A percentile compares a stretch with the other conserved stretches of the same genome.
These are phyloP conservation scores for Lasiosphaeriaceae sp. DNA, from an alignment of 495 filamentous ascomycete genomes.

Conservation along the genomic window DNA sequence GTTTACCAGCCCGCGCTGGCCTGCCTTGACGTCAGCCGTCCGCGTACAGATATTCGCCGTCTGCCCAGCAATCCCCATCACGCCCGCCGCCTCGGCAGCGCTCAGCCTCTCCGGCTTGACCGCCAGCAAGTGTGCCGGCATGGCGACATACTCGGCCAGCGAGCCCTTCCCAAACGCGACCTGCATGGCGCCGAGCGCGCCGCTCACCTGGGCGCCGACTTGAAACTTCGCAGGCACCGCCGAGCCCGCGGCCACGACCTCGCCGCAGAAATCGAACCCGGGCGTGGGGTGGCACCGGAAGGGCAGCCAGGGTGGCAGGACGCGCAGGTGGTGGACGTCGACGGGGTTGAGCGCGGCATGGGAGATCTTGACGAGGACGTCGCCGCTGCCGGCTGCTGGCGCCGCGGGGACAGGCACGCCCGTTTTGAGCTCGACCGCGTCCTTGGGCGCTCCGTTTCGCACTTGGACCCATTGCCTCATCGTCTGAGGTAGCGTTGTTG, in stretches of 20 bases:
- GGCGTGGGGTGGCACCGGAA: conserved; percentile 27
- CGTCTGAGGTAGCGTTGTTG: conserved; percentile 9
- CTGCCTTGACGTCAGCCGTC: conserved; percentile 14
- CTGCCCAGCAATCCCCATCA: conserved; percentile 34
- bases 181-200: conserved; percentile 22
- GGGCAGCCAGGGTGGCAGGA: conserved; percentile 30
- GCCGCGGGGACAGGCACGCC: conserved; percentile 2
- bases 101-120: conserved; percentile 17
- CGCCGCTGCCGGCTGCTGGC: background rate
- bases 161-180: conserved; percentile 29
- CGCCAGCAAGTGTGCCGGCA: conserved; percentile 18
- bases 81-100: conserved; percentile 26
- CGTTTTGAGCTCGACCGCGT: conserved; percentile 13
- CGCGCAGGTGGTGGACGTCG: conserved; percentile 30
- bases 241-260: conserved; percentile 25
- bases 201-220: conserved; percentile 28
- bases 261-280: conserved; percentile 43
- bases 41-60: conserved; percentile 21
- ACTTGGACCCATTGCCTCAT: conserved; percentile 19
- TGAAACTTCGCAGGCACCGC: background rate
- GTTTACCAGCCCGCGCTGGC: conserved; percentile 34
- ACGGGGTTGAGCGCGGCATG: conserved; percentile 43
- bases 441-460: conserved; percentile 10
- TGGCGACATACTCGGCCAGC: conserved; percentile 35
- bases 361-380: conserved; percentile 35